These are phyloP conservation scores for Penicillium coffeae DNA, from an alignment of 495 filamentous ascomycete genomes.

Conservation along the genomic window DNA sequence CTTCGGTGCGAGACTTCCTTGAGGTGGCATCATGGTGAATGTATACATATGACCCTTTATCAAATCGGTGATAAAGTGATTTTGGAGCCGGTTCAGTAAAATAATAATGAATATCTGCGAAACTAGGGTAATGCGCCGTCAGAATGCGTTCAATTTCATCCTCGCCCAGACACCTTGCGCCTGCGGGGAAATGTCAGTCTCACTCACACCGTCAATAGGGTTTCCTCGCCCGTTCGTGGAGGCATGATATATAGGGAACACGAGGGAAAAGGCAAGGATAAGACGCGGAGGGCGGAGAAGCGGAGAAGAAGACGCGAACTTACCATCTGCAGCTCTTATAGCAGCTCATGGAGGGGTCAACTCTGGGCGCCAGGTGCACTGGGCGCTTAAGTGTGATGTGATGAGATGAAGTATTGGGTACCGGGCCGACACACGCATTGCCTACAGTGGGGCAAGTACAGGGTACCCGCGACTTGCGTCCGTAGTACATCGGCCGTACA, in stretches of 20 bases:
- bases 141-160: not conserved
- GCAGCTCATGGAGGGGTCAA: conserved; percentile 16
- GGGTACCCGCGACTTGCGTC: not conserved
- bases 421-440: not conserved
- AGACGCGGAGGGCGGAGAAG: not conserved
- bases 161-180: not conserved
- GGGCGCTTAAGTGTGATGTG: conserved; percentile 28
- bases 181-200: conserved; percentile 21
- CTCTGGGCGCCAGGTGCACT: conserved; percentile 19
- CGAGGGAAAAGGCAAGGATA: not conserved
- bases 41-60: conserved; percentile 85
- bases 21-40: conserved; percentile 71
- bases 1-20: conserved; percentile 68
- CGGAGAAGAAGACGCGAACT: conserved; percentile 7
- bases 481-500: no score
- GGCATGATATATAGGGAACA: conserved; percentile 56
- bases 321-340: conserved; percentile 15
- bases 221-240: conserved; percentile 70
- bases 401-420: conserved; percentile 18
- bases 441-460: conserved; percentile 4
- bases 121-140: conserved; percentile 47
- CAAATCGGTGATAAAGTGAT: conserved; percentile 79
- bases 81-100: conserved; percentile 68
- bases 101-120: conserved; percentile 86
- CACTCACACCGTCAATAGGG: conserved; percentile 73